A percentile compares a stretch with the other conserved stretches of the same genome.
phyloP scores from a whole-genome alignment of 768 basidiomycete genomes.

The Hericium coralloides region DNA sequence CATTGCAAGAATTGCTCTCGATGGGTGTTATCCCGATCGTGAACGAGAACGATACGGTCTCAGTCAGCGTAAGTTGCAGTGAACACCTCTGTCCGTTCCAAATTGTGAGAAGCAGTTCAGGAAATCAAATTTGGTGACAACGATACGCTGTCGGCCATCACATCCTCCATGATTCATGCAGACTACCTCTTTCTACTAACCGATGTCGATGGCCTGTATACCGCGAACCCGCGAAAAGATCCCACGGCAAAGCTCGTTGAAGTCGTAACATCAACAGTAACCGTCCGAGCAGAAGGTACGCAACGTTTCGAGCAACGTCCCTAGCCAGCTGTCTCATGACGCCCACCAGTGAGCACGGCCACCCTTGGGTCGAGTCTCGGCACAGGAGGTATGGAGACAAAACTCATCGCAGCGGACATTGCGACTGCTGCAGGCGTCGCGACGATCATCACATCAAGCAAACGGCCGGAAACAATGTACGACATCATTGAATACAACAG shows the following conservation, averaged over 20 bases:
- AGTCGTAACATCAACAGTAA: conserved; percentile 73
- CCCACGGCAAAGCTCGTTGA: conserved; percentile 73
- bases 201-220: conserved; percentile 94
- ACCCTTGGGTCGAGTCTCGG: conserved; percentile 91
- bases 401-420: conserved; percentile 96
- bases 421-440: conserved; percentile 92
- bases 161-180: conserved; percentile 94
- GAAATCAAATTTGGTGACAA: conserved; percentile 99
- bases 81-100: background rate
- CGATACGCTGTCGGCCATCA: conserved; percentile 95
- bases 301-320: background rate
- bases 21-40: conserved; percentile 98
- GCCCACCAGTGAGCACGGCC: conserved; percentile 69
- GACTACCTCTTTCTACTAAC: conserved; percentile 96
- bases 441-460: conserved; percentile 84
- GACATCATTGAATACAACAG: conserved; percentile 75
- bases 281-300: conserved; percentile 74
- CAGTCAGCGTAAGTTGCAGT: conserved; percentile 72
- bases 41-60: conserved; percentile 98
- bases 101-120: conserved; percentile 28
- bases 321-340: no score
- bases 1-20: conserved; percentile 79
- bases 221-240: conserved; percentile 90
- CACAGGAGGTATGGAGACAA: conserved; percentile 99
- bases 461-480: conserved; percentile 64